A percentile compares a stretch with the other conserved stretches of the same genome.
Evolutionary conservation across 495 filamentous ascomycete species (phyloP).

Genomic region (Penicillium antarcticum): DNA sequence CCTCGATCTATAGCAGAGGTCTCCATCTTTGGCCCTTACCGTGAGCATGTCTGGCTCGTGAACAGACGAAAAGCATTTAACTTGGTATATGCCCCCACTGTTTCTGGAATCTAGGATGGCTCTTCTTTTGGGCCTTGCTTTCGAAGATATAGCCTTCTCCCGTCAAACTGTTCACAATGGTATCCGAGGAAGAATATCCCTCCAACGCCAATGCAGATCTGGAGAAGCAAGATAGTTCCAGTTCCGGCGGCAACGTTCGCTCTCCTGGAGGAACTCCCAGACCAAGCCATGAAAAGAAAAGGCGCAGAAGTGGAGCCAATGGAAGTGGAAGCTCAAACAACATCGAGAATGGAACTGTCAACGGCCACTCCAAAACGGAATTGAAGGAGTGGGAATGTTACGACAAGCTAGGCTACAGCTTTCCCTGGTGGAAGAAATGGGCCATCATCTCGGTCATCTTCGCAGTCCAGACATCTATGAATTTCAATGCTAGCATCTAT

Average conservation of each 20-base stretch:
- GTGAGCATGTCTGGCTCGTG: neutral
- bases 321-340: no score
- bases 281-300: conserved; percentile 9
- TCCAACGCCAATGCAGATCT: conserved; percentile 10
- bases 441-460: conserved; percentile 70
- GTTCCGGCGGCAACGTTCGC: conserved; percentile 5
- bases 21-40: neutral
- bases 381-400: conserved; percentile 60
- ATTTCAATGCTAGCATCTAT: conserved; percentile 77
- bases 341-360: conserved; percentile 12
- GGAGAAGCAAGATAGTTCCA: conserved; percentile 22
- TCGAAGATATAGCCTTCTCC: neutral
- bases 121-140: neutral
- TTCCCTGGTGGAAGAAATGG: conserved; percentile 70
- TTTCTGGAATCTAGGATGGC: neutral
- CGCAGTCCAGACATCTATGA: conserved; percentile 76
- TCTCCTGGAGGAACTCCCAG: conserved; percentile 11
- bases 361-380: conserved; percentile 49
- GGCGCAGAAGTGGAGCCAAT: neutral
- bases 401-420: conserved; percentile 63
- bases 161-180: conserved; percentile 10
- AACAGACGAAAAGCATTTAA: conserved; percentile 1
- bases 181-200: neutral
- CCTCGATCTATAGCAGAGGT: conserved; percentile 2
- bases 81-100: neutral